A percentile compares a stretch with the other conserved stretches of the same genome.
Evolutionary conservation across 768 basidiomycete genomes (phyloP).

Genomic region (Rickenella mellea): DNA sequence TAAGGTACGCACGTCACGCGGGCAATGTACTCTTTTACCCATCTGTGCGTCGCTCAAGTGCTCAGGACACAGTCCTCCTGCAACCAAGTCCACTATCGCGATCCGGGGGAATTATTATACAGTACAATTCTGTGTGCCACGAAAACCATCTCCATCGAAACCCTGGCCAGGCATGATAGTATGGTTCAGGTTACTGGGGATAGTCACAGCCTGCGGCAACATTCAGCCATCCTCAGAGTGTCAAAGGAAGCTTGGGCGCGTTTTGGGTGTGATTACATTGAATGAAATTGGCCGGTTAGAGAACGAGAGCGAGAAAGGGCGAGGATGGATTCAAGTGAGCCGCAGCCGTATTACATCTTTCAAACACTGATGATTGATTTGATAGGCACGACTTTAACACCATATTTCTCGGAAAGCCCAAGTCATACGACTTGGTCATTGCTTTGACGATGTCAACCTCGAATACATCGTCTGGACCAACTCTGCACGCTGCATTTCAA

Average conservation of each 20-base stretch:
- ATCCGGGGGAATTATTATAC: constrained; percentile 44
- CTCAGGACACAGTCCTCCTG: no score
- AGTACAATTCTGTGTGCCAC: constrained; percentile 64
- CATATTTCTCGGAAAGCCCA: constrained; percentile 75
- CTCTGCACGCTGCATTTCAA: constrained; percentile 56
- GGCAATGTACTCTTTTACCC: no score
- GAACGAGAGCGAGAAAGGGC: constrained; percentile 44
- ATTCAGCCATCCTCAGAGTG: no score
- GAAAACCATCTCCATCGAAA: constrained; percentile 37
- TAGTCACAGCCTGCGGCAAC: no score
- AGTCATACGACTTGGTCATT: constrained; percentile 72
- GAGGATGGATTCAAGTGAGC: constrained; percentile 77
- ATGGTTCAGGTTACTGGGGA: constrained; percentile 54
- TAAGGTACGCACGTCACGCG: no score
- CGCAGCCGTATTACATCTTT: constrained; percentile 12
- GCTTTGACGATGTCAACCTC: constrained; percentile 65
- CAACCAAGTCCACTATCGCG: constrained; percentile 60
- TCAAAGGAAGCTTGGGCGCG: constrained; percentile 43
- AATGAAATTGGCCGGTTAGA: constrained; percentile 58
- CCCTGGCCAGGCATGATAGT: constrained; percentile 61
- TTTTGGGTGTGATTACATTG: constrained; percentile 75
- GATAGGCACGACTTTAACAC: constrained; percentile 71
- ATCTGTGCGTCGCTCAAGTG: no score
- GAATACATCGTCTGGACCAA: constrained; percentile 52
- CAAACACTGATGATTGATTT: neutral